Evolutionary conservation across 148 eudicot genomes (phyloP).

Genomic region (Diospyros kaki): DNA sequence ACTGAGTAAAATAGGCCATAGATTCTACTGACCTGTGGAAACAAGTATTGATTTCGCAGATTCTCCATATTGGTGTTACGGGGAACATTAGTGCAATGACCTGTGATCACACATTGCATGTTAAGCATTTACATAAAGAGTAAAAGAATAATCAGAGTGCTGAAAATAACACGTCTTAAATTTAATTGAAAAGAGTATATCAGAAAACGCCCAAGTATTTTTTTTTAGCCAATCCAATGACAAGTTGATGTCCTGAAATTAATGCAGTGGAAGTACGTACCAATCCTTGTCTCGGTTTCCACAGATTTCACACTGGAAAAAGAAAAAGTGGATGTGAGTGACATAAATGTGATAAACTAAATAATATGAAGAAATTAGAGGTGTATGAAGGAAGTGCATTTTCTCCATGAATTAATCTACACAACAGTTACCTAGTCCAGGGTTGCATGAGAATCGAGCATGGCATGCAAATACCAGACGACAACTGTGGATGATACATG

Average conservation of each 20-base stretch:
- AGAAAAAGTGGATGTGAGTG: background rate
- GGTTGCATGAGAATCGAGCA: background rate
- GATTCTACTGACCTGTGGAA: background rate
- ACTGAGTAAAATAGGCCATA: too few species aligned
- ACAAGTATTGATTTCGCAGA: background rate
- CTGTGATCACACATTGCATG: background rate
- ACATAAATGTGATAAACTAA: background rate
- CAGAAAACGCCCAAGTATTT: too few species aligned
- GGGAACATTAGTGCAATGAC: slow-evolving; percentile 6
- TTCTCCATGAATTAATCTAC: background rate
- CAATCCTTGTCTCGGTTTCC: background rate
- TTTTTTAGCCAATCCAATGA: background rate
- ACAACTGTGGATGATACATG: slow-evolving; percentile 4
- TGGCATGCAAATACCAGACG: slow-evolving; percentile 2
- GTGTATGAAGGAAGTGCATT: background rate
- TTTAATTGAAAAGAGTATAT: too few species aligned
- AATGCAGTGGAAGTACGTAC: background rate
- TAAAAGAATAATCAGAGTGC: too few species aligned
- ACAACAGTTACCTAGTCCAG: background rate
- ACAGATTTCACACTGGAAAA: background rate
- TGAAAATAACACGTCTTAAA: background rate
- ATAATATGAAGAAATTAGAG: background rate
- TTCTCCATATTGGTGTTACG: slow-evolving; percentile 2
- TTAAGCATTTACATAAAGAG: background rate
- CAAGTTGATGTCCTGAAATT: background rate